Conservation (phyloP, 495 filamentous ascomycete species). For the Neurospora africana region DNA sequence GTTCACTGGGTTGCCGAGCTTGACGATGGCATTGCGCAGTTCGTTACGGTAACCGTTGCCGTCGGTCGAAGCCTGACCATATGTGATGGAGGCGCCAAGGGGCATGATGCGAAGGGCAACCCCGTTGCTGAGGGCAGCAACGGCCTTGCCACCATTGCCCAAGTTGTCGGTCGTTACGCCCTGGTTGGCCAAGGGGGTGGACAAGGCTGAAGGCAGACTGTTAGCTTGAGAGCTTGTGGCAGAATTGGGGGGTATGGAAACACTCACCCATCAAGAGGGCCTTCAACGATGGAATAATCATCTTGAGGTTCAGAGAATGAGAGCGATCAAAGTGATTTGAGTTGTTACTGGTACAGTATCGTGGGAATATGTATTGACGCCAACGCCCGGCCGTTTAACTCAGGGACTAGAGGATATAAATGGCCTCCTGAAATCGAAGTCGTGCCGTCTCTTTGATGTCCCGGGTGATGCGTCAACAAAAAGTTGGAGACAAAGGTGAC, state of each 20-base stretch:
- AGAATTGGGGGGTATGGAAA: not conserved
- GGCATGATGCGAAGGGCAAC: constrained; percentile 39
- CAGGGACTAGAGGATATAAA: not conserved
- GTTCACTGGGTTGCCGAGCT: constrained; percentile 30
- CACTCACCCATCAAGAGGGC: constrained; percentile 5
- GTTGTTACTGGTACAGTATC: not conserved
- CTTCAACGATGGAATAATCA: constrained; percentile 5
- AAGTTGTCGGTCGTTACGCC: constrained; percentile 16
- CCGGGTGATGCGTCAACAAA: not conserved
- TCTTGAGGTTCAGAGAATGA: not conserved
- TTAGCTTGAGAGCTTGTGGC: not conserved
- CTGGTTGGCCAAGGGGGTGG: constrained; percentile 15
- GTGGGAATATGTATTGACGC: not conserved
- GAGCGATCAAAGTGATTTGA: not conserved
- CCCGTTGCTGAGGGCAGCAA: constrained; percentile 10
- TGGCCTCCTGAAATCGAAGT: not conserved
- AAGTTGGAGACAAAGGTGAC: not conserved
- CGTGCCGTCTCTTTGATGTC: not conserved
- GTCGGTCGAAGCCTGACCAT: constrained; percentile 27
- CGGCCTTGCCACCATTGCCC: constrained; percentile 3
- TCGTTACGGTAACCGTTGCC: constrained; percentile 28
- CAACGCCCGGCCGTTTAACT: not conserved
- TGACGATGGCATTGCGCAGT: constrained; percentile 19
- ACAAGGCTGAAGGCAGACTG: constrained; percentile 8
- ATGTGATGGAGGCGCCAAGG: constrained; percentile 47